Conservation (phyloP, 2,329 filamentous ascomycete species). For the Colletotrichum aenigma region DNA sequence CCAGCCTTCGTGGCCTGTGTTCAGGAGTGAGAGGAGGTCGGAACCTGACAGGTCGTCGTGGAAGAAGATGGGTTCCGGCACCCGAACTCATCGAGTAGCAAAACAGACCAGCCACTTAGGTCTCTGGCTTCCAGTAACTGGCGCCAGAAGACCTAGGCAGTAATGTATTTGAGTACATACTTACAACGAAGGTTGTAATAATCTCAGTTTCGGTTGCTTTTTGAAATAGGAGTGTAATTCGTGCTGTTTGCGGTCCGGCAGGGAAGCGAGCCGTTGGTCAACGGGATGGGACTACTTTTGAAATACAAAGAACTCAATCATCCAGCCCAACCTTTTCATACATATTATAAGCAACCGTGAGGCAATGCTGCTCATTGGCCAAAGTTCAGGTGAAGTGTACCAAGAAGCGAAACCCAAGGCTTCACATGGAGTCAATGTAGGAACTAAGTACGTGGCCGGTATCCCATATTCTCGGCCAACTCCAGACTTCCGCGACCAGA, state of each 20-base stretch:
- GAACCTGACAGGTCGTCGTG: neutral
- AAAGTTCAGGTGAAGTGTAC: neutral
- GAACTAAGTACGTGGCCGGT: neutral
- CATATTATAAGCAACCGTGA: fast-evolving
- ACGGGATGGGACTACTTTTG: neutral
- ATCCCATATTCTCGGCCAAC: neutral
- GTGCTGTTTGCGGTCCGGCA: neutral
- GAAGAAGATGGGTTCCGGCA: neutral
- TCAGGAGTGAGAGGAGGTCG: fast-evolving
- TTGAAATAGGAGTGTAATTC: neutral
- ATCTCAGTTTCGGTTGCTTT: neutral
- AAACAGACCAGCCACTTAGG: neutral
- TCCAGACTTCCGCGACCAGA: neutral
- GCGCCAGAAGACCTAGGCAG: neutral
- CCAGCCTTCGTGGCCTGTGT: neutral
- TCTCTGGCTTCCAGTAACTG: constrained; percentile 1
- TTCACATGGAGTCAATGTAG: fast-evolving
- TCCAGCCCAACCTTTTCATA: fast-evolving
- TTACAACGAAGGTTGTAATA: fast-evolving
- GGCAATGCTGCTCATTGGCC: neutral
- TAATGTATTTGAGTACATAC: neutral
- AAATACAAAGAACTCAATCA: neutral
- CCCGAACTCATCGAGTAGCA: neutral
- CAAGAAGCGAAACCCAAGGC: neutral
- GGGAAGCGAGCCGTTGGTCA: fast-evolving